A percentile compares a stretch with the other conserved stretches of the same genome.
Evolutionary conservation across 2,329 filamentous ascomycete genomes (phyloP).

Genomic region (Botryotinia calthae): DNA sequence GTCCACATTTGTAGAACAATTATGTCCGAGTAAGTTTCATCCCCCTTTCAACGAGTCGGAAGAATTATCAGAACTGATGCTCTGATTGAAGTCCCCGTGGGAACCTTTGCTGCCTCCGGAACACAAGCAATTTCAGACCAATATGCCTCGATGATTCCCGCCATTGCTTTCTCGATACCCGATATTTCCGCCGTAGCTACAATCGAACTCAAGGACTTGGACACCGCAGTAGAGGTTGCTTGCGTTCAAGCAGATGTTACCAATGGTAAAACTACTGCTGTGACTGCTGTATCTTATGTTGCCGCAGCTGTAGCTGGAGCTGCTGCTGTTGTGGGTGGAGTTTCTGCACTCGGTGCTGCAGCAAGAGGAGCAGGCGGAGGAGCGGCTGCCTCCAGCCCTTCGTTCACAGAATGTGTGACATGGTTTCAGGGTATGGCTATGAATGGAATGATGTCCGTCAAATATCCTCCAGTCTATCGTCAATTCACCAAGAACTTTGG

Average conservation of each 20-base stretch:
- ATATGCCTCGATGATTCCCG: constrained; percentile 73
- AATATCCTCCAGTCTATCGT: constrained; percentile 81
- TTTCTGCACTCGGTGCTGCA: constrained; percentile 64
- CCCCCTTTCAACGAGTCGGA: not conserved
- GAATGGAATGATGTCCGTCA: constrained; percentile 93
- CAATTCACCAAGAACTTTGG: constrained; percentile 92
- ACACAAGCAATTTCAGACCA: constrained; percentile 67
- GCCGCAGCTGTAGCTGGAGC: constrained; percentile 84
- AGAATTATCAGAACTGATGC: constrained; percentile 18
- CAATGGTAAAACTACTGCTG: constrained; percentile 80
- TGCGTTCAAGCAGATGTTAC: constrained; percentile 79
- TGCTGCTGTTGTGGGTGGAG: constrained; percentile 70
- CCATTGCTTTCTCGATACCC: constrained; percentile 85
- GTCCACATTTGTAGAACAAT: constrained; percentile 62
- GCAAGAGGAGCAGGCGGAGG: constrained; percentile 54
- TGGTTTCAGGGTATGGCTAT: constrained; percentile 94
- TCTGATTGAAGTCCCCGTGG: constrained; percentile 61
- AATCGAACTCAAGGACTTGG: constrained; percentile 65
- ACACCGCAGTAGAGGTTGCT: constrained; percentile 63
- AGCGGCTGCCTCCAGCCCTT: constrained; percentile 69
- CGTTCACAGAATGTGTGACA: constrained; percentile 78
- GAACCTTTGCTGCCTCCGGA: constrained; percentile 71
- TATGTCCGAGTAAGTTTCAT: constrained; percentile 68
- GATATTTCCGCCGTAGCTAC: constrained; percentile 86
- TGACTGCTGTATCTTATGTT: constrained; percentile 76